phyloP scores from a whole-genome alignment of 2,329 filamentous ascomycete species.

The Verruconis gallopava region DNA sequence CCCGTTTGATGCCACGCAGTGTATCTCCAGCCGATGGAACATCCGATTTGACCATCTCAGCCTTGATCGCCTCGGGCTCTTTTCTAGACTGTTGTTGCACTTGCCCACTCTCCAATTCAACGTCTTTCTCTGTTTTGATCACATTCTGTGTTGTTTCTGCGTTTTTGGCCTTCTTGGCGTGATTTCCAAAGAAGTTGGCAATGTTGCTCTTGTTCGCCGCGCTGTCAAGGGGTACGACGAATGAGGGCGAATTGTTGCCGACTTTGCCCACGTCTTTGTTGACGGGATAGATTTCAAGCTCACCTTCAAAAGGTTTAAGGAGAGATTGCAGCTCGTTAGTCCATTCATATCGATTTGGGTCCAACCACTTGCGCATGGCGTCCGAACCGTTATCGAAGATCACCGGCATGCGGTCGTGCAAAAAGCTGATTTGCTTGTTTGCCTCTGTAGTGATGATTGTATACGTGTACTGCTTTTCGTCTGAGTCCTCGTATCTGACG shows the following conservation, averaged over 20 bases:
- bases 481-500: conserved; percentile 60
- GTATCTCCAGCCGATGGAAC: conserved; percentile 34
- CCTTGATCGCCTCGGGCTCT: conserved; percentile 27
- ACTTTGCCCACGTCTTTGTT: conserved; percentile 86
- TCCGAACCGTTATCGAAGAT: conserved; percentile 68
- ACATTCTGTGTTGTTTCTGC: conserved; percentile 14
- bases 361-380: conserved; percentile 61
- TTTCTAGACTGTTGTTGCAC: conserved; percentile 16
- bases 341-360: conserved; percentile 62
- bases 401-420: conserved; percentile 94
- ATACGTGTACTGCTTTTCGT: conserved; percentile 71
- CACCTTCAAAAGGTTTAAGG: conserved; percentile 65
- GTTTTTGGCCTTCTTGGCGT: conserved; percentile 27
- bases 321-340: conserved; percentile 62
- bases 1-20: conserved; percentile 32
- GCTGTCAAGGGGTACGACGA: conserved; percentile 72
- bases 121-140: conserved; percentile 16
- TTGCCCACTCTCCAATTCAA: conserved; percentile 17
- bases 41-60: conserved; percentile 37
- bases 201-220: conserved; percentile 87
- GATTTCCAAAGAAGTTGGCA: conserved; percentile 75
- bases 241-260: conserved; percentile 74
- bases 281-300: conserved; percentile 76
- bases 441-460: conserved; percentile 87
- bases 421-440: conserved; percentile 67